Evolutionary conservation across 441 rosid genomes (phyloP).

Genomic region (Biscutella laevigata): DNA sequence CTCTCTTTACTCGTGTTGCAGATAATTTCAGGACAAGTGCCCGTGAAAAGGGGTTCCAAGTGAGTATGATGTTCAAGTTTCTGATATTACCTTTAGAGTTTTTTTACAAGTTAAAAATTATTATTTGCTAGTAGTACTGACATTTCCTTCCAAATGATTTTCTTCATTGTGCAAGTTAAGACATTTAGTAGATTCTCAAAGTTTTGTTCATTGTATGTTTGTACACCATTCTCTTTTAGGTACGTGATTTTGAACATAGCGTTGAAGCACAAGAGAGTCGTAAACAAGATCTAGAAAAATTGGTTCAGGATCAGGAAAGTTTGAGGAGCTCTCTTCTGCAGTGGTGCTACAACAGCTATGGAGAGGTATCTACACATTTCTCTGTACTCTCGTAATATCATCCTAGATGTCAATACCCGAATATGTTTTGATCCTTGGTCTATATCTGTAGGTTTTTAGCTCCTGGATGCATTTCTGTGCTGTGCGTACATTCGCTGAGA

Average conservation of each 20-base stretch:
- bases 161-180: background rate
- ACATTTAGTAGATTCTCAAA: constrained; percentile 4
- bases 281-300: constrained; percentile 76
- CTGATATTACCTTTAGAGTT: background rate
- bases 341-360: constrained; percentile 95
- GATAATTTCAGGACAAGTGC: constrained; percentile 74
- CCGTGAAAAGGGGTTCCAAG: constrained; percentile 86
- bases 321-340: constrained; percentile 87
- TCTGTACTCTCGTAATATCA: background rate
- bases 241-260: constrained; percentile 90
- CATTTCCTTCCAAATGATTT: background rate
- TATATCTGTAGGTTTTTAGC: constrained; percentile 71
- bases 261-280: constrained; percentile 77
- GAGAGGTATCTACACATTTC: constrained; percentile 51
- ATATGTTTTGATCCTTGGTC: constrained; percentile 4
- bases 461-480: constrained; percentile 99
- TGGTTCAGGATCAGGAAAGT: constrained; percentile 71
- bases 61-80: constrained; percentile 32
- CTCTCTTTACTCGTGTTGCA: constrained; percentile 77
- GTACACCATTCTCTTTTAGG: constrained; percentile 32
- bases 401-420: background rate
- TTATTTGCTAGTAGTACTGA: background rate
- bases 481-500: constrained; percentile 82
- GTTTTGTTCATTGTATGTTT: background rate
- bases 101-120: background rate